A percentile compares a stretch with the other conserved stretches of the same genome.
Conservation (phyloP, 306 rosid genomes). For the Purshia tridentata region DNA sequence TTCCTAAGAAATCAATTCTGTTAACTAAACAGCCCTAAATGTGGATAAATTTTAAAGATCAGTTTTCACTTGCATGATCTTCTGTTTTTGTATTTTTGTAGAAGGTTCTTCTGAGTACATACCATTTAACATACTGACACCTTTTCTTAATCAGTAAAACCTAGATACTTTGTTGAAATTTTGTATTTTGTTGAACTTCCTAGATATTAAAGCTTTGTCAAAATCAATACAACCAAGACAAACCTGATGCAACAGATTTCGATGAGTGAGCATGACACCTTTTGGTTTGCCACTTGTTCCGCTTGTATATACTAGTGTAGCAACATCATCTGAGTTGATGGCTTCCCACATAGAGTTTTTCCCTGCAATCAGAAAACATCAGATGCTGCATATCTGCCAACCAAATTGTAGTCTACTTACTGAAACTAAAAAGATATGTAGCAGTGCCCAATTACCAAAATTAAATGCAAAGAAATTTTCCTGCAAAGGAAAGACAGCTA, state of each 20-base stretch:
- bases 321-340: conserved; percentile 71
- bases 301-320: conserved; percentile 87
- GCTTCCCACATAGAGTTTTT: conserved; percentile 47
- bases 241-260: conserved; percentile 94
- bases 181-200: background rate
- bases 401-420: background rate
- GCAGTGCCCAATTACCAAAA: background rate
- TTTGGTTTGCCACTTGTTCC: conserved; percentile 95
- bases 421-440: background rate
- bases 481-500: background rate
- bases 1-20: too few relatives aligned
- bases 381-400: background rate
- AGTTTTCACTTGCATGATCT: background rate
- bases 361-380: conserved; percentile 44
- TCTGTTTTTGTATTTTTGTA: background rate
- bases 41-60: background rate
- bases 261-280: conserved; percentile 90
- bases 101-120: background rate
- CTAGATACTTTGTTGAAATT: too few relatives aligned
- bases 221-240: background rate
- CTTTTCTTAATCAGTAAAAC: background rate
- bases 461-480: background rate
- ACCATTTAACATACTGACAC: background rate
- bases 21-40: too few relatives aligned
- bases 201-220: background rate